Evolutionary conservation across 225 moss, liverwort and hornwort species (phyloP), one percentile per base, ranked within the genome.

Genomic region (Takakia lepidozioides): DNA sequence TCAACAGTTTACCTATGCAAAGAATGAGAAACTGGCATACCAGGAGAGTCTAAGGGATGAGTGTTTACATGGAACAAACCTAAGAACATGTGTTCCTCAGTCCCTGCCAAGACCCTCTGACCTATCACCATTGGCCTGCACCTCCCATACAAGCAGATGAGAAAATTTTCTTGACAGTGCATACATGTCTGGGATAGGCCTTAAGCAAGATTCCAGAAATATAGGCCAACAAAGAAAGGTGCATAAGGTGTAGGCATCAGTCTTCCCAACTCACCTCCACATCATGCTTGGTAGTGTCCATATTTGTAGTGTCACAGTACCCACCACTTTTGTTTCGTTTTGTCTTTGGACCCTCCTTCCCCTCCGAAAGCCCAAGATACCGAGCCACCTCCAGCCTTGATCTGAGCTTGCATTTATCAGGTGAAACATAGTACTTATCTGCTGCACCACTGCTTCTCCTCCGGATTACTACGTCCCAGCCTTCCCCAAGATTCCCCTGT

Each of bases 401-500:
- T 38, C 88, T 82, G 58, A 85, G 88, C 47, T 87, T 88, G 42
- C 82, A 85, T 64, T 85, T 93, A 26, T 77, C 77, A 29, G 92
- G 92, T 14, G 88, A 88, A 48, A 88, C 79, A 43, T 64, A 93
- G 55, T 71, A 88, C 71, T 93, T 93, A 43, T 93, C 92, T 34
- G 52, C 71, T 23, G 70, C 45, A 21, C 82, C 77, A 16, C 71
- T 70, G 22, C 52, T 73, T 43, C 77, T 85, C 64, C 61, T 85
- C 58, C 72, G 72, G 8, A 85, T 50, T 21, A 85, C 75, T 29
- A 88, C 92, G 43, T 70, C 74, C 92, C 92, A 93, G 25, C 88
- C 92, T 25, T 83, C 85, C 34, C 68, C 64, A 43, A 93, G 72
- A 20, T 53, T 51, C 18, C 85, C 88, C 53, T 82, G 68, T 24